Evolutionary conservation across 176 grass and related monocot genomes (phyloP), one percentile per base, ranked within the genome.

Genomic region (Avena sativa): DNA sequence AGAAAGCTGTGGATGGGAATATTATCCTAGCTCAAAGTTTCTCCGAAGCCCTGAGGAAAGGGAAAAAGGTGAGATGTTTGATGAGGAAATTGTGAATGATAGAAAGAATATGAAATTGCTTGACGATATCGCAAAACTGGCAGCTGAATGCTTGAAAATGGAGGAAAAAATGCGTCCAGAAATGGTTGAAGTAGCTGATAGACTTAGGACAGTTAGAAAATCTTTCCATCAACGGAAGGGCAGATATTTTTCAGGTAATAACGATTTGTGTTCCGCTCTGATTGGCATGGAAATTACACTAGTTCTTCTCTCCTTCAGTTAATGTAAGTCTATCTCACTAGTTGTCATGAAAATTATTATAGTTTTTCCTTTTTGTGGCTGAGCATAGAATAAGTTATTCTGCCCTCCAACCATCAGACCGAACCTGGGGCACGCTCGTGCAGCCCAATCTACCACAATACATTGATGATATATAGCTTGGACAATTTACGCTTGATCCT

Each of bases 181-280:
- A 78, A 78, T 78, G 75, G 28, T 58, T 78, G 75, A 78, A 58
- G 75, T 78, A 40, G 28, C 16, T 2, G 44, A 26, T 10, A 58
- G 30, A 38, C 75, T 58, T 17, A 58, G 52, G 19, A 58, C 28
- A 19, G 36, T 78, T 8, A 78, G 75, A 26, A 58, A 78, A 58
- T 16, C 16, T 40, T 28, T 58, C 26, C 5, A 7, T 1, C n/a
- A 58, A 10, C 5, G 1, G 9, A 40, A 78, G 16, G 75, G 38
- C 1, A 10, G 10, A 48, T 6, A 0, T 6, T 73, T 20, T 73
- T 48, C 43, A 48, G 70, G 70, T 73, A 46, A 23, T 71, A 47
- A 46, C 12, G 9, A 46, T 47, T 72, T 47, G 19, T 48, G 0
- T 21, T 44, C 0, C 3, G 5, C 0, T 43, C 14, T 3, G 3